Evolutionary conservation across 2,329 filamentous ascomycete species (phyloP), one percentile per base, ranked within the genome.

Genomic region (Microcera coccophila): DNA sequence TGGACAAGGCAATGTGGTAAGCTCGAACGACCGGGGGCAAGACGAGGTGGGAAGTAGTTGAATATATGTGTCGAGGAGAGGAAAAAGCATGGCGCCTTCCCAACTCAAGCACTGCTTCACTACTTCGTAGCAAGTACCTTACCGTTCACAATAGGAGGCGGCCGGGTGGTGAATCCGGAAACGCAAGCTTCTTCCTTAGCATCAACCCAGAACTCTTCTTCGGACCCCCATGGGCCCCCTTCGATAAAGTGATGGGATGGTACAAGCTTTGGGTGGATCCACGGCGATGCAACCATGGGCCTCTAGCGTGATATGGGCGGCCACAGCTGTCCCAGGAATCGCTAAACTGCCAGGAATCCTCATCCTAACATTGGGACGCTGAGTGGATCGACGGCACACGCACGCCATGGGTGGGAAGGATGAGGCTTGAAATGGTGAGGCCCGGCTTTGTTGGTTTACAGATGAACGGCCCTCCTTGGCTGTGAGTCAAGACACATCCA

Each of bases 211-310:
- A 12, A 7, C 22, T 12, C 12, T 7, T 26, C 22, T 12, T 26
- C 12, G 22, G 22, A 7, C 12, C 7, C 12, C 22, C 22, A 7
- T 26, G 22, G 22, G 22, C 22, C 22, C 7, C 22, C 12, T 12
- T 26, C 22, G 22, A 7, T 12, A 12, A 26, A 7, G 22, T n/a
- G n/a, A 34, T 24, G 42, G 17, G 20, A 45, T 45, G 37, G 34
- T 42, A 53, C 51, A 52, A 54, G 51, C 48, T 54, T 49, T 47
- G 38, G 40, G 48, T 54, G 51, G 48, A 47, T 47, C 48, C 41
- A 19, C 36, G 7, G 22, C 22, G 12, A 26, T 26, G 22, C 22
- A 26, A 26, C 22, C 22, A 26, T 7, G 22, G 22, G 22, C 12
- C 7, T 26, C 22, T 26, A 26, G 40, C 29, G 37, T 32, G 40